These are phyloP conservation scores for Passiflora organensis DNA, from an alignment of 345 rosid species.

Conservation along the genomic window DNA sequence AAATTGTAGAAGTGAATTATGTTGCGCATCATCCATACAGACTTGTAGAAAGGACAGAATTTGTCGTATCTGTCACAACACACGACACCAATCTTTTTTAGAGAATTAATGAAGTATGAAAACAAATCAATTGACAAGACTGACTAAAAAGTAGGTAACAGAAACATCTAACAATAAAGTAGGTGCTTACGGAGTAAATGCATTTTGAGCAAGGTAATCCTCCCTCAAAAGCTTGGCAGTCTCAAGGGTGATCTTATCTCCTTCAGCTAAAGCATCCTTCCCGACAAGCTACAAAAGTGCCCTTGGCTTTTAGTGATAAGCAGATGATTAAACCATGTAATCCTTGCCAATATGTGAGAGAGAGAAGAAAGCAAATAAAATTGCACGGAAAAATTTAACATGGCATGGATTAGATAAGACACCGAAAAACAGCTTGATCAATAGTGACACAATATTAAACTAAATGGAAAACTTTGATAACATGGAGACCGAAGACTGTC, in stretches of 20 bases:
- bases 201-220: slow-evolving; percentile 99
- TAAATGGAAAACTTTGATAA: background rate
- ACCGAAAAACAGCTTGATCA: background rate
- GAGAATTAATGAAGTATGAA: no score
- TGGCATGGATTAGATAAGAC: background rate
- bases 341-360: no score
- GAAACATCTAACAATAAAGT: background rate
- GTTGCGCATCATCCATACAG: slow-evolving; percentile 99
- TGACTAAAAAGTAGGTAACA: background rate
- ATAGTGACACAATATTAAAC: background rate
- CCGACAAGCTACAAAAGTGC: slow-evolving; percentile 80
- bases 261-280: slow-evolving; percentile 97
- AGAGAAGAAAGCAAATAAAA: background rate
- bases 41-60: slow-evolving; percentile 98
- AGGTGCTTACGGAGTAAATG: slow-evolving; percentile 84
- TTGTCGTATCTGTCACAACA: slow-evolving; percentile 71
- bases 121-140: background rate
- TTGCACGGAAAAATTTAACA: no score
- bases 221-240: slow-evolving; percentile 98
- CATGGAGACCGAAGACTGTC: background rate
- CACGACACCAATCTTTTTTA: slow-evolving; percentile 3
- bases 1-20: slow-evolving; percentile 87
- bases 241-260: slow-evolving; percentile 91
- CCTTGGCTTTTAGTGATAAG: slow-evolving; percentile 4
- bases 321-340: slow-evolving; percentile 7